Evolutionary conservation across 805 yeast species (phyloP), one percentile per base, ranked within the genome.

Genomic region (Ogataea neopini): DNA sequence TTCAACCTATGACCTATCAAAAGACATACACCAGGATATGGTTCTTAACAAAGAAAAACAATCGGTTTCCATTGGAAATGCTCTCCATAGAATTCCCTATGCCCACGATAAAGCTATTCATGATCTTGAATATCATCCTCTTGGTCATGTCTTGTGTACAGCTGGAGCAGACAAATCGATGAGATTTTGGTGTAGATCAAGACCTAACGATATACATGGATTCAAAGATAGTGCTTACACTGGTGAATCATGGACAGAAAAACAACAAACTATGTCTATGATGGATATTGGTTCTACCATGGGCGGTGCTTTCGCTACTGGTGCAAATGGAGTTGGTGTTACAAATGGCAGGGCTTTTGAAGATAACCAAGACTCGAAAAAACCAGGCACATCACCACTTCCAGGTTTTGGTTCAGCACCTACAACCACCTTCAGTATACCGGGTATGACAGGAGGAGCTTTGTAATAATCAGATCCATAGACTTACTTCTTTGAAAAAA

Each of bases 51-150:
- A 45, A 17, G 58, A 46, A 19, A 47, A 44, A 25, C 57, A 49
- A 14, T 60, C 60, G 29, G 58, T 65, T 4, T 59, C 68, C 40
- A 50, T 64, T 7, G 39, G 42, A n/a, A 33, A 51, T n/a, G 43
- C 60, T 13, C 46, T 49, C 20, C 91, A 85, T 59, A 67, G 69
- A 14, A 86, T 94, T 29, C 97, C 97, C 2, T 84, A 79, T 67
- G 99, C 98, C 0, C 99, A 94, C 65, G 97, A 90, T 60, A 87
- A 88, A 70, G 95, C 96, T 3, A 81, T 94, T 44, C 90, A 92
- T 67, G 81, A 96, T 3, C 66, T 94, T 47, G 92, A 91, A 50
- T 94, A 90, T 63, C 97, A 91, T 67, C 98, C 98, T 2, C 72
- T 87, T 58, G 99, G 99, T 3, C 97, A 94, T 67, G 71, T 92